These are phyloP conservation scores for Globisporangium radiosum DNA, from an alignment of 352 stramenopile species.

Conservation along the genomic window DNA sequence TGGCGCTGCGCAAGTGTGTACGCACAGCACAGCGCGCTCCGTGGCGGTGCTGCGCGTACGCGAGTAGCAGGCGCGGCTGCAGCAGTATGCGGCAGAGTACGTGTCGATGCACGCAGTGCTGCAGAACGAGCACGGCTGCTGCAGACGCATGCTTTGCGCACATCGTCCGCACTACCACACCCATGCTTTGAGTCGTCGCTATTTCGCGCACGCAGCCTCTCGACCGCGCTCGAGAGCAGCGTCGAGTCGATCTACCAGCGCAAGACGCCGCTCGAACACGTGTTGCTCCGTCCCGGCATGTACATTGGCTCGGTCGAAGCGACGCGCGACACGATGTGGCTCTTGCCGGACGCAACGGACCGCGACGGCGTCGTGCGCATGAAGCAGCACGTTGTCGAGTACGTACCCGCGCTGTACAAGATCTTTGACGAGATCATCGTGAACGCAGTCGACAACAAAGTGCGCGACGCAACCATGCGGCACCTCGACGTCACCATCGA, in stretches of 20 bases:
- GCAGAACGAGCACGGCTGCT: not conserved
- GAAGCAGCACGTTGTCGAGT: constrained; percentile 73
- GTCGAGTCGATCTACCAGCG: constrained; percentile 86
- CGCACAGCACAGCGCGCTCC: not conserved
- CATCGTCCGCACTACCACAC: constrained; percentile 3
- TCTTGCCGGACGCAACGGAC: constrained; percentile 24
- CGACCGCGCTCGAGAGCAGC: constrained; percentile 35
- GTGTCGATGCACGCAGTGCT: not conserved
- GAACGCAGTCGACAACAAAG: constrained; percentile 96
- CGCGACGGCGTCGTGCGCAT: constrained; percentile 31
- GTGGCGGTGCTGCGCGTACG: not conserved
- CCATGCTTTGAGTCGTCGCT: not conserved
- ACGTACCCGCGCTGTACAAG: constrained; percentile 93
- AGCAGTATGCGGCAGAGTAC: not conserved
- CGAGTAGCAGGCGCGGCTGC: not conserved
- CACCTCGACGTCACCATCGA: constrained; percentile 72
- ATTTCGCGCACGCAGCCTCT: constrained; percentile 1
- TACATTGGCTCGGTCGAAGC: constrained; percentile 88
- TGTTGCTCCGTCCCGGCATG: constrained; percentile 87
- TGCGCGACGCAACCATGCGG: constrained; percentile 71
- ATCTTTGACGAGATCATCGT: constrained; percentile 99
- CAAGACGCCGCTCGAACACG: constrained; percentile 87
- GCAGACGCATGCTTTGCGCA: not conserved
- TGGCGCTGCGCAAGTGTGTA: not conserved
- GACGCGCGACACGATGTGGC: constrained; percentile 74